Percentiles rank a stretch among this genome's conserved stretches.
These are phyloP conservation scores for Rhododendron henanense DNA, from an alignment of 148 eudicot genomes.

Conservation along the genomic window DNA sequence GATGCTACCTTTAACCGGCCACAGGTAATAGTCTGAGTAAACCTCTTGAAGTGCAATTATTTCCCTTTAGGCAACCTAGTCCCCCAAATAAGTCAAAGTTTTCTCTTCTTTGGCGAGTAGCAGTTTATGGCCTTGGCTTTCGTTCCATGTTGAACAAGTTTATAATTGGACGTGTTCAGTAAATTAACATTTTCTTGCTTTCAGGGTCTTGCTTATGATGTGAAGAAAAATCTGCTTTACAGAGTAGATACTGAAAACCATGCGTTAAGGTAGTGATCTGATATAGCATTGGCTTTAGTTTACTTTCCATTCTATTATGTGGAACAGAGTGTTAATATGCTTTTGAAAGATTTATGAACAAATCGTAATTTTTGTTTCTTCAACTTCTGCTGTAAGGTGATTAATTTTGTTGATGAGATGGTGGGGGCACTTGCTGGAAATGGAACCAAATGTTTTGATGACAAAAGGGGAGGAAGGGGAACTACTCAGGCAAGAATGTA, in stretches of 20 bases:
- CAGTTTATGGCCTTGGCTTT: background rate
- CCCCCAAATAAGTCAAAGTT: background rate
- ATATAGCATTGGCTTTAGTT: background rate
- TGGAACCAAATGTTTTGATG: slow-evolving; percentile 93
- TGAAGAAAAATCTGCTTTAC: slow-evolving; percentile 82
- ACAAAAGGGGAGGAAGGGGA: slow-evolving; percentile 80
- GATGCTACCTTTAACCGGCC: slow-evolving; percentile 88
- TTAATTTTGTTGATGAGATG: slow-evolving; percentile 83
- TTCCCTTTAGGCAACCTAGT: background rate
- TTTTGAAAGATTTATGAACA: background rate
- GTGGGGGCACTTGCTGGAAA: slow-evolving; percentile 92
- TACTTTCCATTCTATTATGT: background rate
- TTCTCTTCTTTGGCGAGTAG: background rate
- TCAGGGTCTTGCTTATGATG: slow-evolving; percentile 87
- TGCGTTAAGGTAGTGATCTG: slow-evolving; percentile 66
- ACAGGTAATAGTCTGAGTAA: slow-evolving; percentile 45
- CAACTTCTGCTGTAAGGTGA: slow-evolving; percentile 51
- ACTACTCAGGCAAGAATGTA: slow-evolving; percentile 64
- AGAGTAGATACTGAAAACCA: slow-evolving; percentile 98
- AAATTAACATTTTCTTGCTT: slow-evolving; percentile 5
- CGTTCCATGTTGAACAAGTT: background rate
- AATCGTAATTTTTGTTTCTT: background rate
- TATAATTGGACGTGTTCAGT: background rate
- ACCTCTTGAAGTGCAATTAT: background rate
- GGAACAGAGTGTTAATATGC: background rate